These are phyloP conservation scores for Ilyonectria destructans DNA, from an alignment of 2,329 filamentous ascomycete genomes.

Conservation along the genomic window DNA sequence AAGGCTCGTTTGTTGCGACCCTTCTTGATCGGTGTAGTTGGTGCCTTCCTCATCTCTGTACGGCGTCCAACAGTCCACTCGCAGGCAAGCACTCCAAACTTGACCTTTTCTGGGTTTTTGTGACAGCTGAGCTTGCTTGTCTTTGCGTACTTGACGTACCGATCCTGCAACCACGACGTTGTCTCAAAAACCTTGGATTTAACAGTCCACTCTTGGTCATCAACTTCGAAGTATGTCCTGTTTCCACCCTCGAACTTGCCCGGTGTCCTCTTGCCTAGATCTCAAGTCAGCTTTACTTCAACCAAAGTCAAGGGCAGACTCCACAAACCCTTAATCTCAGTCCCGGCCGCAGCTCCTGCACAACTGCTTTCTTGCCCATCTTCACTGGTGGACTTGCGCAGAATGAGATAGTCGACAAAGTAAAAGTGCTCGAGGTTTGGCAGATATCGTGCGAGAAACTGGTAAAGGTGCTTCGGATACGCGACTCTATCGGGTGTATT, in stretches of 20 bases:
- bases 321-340: constrained; percentile 29
- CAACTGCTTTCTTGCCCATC: neutral
- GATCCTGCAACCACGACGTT: constrained; percentile 57
- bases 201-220: constrained; percentile 55
- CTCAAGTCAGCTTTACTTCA: constrained; percentile 25
- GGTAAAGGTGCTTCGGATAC: constrained; percentile 61
- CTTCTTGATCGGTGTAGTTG: constrained; percentile 42
- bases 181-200: constrained; percentile 55
- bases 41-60: constrained; percentile 29
- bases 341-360: neutral
- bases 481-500: constrained; percentile 45
- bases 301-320: neutral
- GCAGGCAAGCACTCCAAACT: constrained; percentile 61
- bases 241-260: constrained; percentile 43
- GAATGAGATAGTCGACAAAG: constrained; percentile 62
- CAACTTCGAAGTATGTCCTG: constrained; percentile 54
- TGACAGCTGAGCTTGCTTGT: constrained; percentile 53
- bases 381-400: constrained; percentile 46
- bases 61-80: constrained; percentile 56
- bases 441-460: constrained; percentile 60
- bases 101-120: constrained; percentile 54
- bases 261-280: constrained; percentile 14
- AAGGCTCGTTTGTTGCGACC: constrained; percentile 48
- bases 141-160: constrained; percentile 58
- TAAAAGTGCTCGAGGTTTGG: constrained; percentile 62